Percentiles rank a stretch among this genome's conserved stretches.
These are phyloP conservation scores for Chlorella sp. DNA, from an alignment of 139 green algal genomes.

Conservation along the genomic window DNA sequence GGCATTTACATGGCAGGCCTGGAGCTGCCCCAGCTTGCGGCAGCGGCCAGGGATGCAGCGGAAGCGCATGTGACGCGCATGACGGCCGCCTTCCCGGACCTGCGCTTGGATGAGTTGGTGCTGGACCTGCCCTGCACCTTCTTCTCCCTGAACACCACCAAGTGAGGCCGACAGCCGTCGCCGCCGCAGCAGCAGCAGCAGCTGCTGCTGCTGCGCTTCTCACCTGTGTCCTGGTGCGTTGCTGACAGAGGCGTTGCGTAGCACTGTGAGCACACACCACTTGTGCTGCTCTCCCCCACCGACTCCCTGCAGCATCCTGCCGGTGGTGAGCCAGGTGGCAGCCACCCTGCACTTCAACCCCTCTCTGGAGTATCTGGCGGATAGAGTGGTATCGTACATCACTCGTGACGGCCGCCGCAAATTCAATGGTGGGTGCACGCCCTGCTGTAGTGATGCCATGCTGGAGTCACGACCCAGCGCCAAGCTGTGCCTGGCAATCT, in stretches of 20 bases:
- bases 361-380: conserved; percentile 52
- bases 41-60: conserved; percentile 26
- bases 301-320: conserved; percentile 48
- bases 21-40: conserved; percentile 50
- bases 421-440: conserved; percentile 52
- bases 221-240: no score
- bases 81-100: conserved; percentile 42
- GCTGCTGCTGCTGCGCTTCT: background rate
- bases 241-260: no score
- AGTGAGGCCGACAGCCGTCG: conserved; percentile 11
- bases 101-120: conserved; percentile 51
- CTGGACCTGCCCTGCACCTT: conserved; percentile 79
- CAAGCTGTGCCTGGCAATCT: no score
- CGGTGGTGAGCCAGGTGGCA: conserved; percentile 62
- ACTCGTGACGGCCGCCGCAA: conserved; percentile 11
- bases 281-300: background rate
- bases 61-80: conserved; percentile 38
- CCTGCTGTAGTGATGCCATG: background rate
- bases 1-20: conserved; percentile 50
- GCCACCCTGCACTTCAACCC: conserved; percentile 61
- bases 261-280: no score
- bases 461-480: background rate
- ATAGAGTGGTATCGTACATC: conserved; percentile 59
- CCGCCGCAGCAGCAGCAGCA: no score
- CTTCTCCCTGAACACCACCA: conserved; percentile 59